Evolutionary conservation across 305 asterid genomes (phyloP).

Genomic region (Fraxinus sp.): DNA sequence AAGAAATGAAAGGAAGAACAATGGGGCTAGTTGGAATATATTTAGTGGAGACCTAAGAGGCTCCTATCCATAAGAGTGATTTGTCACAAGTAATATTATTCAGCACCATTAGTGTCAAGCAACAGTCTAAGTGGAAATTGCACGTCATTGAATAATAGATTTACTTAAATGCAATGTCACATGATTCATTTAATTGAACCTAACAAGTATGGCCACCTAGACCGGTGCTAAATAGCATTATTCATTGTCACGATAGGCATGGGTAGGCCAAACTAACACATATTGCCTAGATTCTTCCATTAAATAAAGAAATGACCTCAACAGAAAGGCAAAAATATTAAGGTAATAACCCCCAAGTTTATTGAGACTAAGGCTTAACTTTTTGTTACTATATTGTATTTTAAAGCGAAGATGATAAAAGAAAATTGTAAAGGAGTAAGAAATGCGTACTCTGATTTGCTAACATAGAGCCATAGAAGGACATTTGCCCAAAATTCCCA

Average conservation of each 20-base stretch:
- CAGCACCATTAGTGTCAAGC: too few species aligned
- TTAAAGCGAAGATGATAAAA: neutral
- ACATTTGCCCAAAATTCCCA: conserved; percentile 59
- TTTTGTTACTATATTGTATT: neutral
- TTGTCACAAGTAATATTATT: neutral
- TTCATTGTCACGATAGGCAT: neutral
- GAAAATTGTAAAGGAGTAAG: conserved; percentile 1
- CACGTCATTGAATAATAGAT: too few species aligned
- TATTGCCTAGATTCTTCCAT: neutral
- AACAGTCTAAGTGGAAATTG: too few species aligned
- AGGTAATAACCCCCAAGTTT: neutral
- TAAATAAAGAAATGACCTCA: neutral
- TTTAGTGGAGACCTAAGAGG: neutral
- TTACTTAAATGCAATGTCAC: too few species aligned
- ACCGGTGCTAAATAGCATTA: too few species aligned
- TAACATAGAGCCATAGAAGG: conserved; percentile 64
- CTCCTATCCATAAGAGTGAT: neutral
- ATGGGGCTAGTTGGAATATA: neutral
- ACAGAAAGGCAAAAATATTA: neutral
- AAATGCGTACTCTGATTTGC: conserved; percentile 54
- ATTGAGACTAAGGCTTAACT: neutral
- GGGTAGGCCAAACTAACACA: neutral
- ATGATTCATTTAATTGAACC: too few species aligned
- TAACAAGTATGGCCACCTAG: too few species aligned
- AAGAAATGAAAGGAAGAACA: neutral